Conservation (phyloP, 306 rosid species). For the Casuarina cunninghamiana region DNA sequence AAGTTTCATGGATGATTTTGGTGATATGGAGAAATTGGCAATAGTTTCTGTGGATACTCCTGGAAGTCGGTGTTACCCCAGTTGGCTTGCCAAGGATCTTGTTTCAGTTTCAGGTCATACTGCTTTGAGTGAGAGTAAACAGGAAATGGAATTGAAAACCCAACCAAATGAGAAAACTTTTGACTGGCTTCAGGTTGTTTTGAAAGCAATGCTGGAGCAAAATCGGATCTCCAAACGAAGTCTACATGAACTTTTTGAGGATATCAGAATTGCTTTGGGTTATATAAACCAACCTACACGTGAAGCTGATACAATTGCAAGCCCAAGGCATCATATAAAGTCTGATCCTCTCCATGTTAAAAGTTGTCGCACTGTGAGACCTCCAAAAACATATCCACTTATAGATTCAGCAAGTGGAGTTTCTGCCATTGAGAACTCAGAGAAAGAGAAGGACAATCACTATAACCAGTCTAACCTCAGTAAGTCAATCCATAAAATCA, state of each 20-base stretch:
- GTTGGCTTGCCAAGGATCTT: slow-evolving; percentile 46
- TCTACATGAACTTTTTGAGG: slow-evolving; percentile 61
- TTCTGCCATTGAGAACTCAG: slow-evolving; percentile 14
- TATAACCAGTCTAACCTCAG: slow-evolving; percentile 27
- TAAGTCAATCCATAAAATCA: slow-evolving; percentile 42
- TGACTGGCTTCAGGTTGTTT: slow-evolving; percentile 84
- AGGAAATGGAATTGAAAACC: slow-evolving; percentile 23
- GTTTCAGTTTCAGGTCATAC: slow-evolving; percentile 44
- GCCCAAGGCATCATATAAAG: slow-evolving; percentile 24
- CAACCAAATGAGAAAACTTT: slow-evolving; percentile 38
- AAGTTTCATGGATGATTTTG: slow-evolving; percentile 64
- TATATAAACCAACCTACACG: slow-evolving; percentile 37
- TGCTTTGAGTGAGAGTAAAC: slow-evolving; percentile 33
- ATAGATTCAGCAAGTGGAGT: slow-evolving; percentile 16
- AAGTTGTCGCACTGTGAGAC: slow-evolving; percentile 15
- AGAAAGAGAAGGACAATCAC: slow-evolving; percentile 28
- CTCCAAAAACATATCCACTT: slow-evolving; percentile 8
- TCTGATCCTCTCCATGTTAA: slow-evolving; percentile 24
- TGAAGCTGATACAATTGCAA: slow-evolving; percentile 31
- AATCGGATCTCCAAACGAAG: slow-evolving; percentile 53
- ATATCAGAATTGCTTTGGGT: slow-evolving; percentile 71
- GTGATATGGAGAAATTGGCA: slow-evolving; percentile 75
- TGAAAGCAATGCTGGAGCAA: slow-evolving; percentile 61
- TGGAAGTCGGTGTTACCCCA: slow-evolving; percentile 28
- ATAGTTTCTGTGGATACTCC: slow-evolving; percentile 55